phyloP scores from a whole-genome alignment of 805 yeast species.

The Danielia reshetovae region DNA sequence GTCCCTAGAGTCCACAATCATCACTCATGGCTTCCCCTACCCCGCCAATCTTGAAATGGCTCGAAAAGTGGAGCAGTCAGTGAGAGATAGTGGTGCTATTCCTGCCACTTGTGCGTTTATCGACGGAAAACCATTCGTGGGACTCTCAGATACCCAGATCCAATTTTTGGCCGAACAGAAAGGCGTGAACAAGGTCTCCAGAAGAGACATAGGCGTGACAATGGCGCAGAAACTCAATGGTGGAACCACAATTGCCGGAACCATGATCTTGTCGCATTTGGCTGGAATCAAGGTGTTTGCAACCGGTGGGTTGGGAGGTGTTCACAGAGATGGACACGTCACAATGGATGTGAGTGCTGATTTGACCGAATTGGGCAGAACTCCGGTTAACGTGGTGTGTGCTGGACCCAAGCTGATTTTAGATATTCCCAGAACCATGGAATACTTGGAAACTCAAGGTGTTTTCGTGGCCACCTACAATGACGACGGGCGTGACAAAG shows the following conservation, averaged over 20 bases:
- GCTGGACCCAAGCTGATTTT: slow-evolving; percentile 87
- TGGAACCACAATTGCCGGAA: slow-evolving; percentile 87
- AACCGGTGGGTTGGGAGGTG: slow-evolving; percentile 94
- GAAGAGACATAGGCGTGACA: slow-evolving; percentile 74
- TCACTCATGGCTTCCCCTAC: slow-evolving; percentile 85
- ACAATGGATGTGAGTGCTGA: slow-evolving; percentile 86
- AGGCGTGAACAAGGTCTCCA: slow-evolving; percentile 58
- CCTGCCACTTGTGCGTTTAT: slow-evolving; percentile 87
- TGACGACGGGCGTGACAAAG: slow-evolving; percentile 38
- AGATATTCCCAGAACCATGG: slow-evolving; percentile 78
- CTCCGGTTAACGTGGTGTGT: slow-evolving; percentile 87
- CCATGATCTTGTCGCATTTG: slow-evolving; percentile 72
- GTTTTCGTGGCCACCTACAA: slow-evolving; percentile 75
- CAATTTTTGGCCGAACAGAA: slow-evolving; percentile 43
- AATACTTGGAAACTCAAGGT: slow-evolving; percentile 86
- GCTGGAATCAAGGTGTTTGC: slow-evolving; percentile 86
- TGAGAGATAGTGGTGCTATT: slow-evolving; percentile 60
- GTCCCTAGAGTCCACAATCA: slow-evolving; percentile 80
- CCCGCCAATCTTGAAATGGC: slow-evolving; percentile 80
- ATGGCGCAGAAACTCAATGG: slow-evolving; percentile 65
- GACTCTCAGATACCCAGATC: slow-evolving; percentile 48
- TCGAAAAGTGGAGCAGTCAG: slow-evolving; percentile 52
- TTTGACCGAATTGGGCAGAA: slow-evolving; percentile 75
- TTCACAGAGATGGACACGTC: slow-evolving; percentile 69
- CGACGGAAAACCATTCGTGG: slow-evolving; percentile 68